Percentiles rank a stretch among this genome's conserved stretches.
phyloP scores from a whole-genome alignment of 257 asterid species.

The Fraxinus quadrangulata region DNA sequence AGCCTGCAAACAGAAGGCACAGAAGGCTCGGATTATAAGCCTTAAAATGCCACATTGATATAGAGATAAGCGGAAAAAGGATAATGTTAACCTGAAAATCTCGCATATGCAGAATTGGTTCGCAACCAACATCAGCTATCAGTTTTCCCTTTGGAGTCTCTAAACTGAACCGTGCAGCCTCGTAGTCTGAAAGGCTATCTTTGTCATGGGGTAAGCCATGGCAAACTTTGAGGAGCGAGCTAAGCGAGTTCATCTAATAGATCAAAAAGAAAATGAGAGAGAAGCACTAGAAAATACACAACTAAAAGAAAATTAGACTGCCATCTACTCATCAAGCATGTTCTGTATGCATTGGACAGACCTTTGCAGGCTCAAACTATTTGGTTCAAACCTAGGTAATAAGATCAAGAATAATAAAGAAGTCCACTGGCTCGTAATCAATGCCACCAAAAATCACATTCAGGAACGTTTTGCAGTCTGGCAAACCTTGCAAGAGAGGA shows the following conservation, averaged over 20 bases:
- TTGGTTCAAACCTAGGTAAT: too few relatives aligned
- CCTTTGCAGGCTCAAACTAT: background rate
- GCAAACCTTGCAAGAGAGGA: too few relatives aligned
- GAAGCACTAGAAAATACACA: background rate
- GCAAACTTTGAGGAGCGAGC: constrained; percentile 76
- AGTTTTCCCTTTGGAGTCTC: constrained; percentile 79
- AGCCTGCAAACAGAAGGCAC: constrained; percentile 47
- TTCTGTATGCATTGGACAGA: background rate
- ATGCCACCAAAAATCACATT: too few relatives aligned
- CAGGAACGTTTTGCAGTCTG: too few relatives aligned
- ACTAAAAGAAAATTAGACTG: background rate
- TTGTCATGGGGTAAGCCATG: constrained; percentile 60
- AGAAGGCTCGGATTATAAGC: background rate
- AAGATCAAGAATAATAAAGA: too few relatives aligned
- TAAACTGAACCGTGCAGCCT: constrained; percentile 80
- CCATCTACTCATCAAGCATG: background rate
- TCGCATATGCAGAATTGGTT: constrained; percentile 95
- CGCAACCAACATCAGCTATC: constrained; percentile 95
- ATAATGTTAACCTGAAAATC: constrained; percentile 87
- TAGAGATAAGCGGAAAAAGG: background rate
- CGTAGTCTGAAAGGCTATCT: constrained; percentile 58
- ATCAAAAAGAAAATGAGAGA: constrained; percentile 16
- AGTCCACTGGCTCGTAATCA: too few relatives aligned
- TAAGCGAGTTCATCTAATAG: constrained; percentile 86
- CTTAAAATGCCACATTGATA: background rate